phyloP scores from a whole-genome alignment of 129 eudicot species.

The Chrysanthemum lavandulifolium region DNA sequence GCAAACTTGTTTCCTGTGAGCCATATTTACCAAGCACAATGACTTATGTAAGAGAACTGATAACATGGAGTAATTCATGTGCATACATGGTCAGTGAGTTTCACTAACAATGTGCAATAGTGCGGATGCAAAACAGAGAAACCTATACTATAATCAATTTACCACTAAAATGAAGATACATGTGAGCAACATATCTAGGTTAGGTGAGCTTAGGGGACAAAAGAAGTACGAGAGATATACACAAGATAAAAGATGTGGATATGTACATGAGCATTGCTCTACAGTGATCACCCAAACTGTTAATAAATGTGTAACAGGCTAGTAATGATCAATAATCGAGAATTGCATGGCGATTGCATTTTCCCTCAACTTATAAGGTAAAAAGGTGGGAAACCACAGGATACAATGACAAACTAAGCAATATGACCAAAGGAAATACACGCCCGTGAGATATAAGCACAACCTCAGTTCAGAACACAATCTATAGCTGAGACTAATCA shows the following conservation, averaged over 20 bases:
- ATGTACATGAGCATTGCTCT: neutral
- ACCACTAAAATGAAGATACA: slow-evolving; percentile 3
- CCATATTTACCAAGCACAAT: slow-evolving; percentile 24
- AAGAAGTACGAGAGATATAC: neutral
- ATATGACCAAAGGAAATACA: neutral
- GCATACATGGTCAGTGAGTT: neutral
- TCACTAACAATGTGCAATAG: slow-evolving; percentile 1
- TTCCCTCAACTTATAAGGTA: slow-evolving; percentile 18
- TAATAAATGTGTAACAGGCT: neutral
- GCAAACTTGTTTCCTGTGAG: slow-evolving; percentile 95
- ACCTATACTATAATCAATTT: neutral
- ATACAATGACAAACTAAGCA: neutral
- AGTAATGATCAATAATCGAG: neutral
- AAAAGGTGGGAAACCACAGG: neutral
- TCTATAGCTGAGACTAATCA: neutral
- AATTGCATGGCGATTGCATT: neutral
- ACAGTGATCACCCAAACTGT: neutral
- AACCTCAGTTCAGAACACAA: slow-evolving; percentile 15
- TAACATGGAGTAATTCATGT: neutral
- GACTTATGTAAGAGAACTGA: neutral
- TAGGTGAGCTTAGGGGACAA: neutral
- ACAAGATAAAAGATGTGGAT: neutral
- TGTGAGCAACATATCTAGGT: slow-evolving; percentile 8
- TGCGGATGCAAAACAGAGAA: neutral
- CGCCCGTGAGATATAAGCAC: neutral